These are phyloP conservation scores for Kodamaea alishanica DNA, from an alignment of 1,139 yeast genomes.

Conservation along the genomic window DNA sequence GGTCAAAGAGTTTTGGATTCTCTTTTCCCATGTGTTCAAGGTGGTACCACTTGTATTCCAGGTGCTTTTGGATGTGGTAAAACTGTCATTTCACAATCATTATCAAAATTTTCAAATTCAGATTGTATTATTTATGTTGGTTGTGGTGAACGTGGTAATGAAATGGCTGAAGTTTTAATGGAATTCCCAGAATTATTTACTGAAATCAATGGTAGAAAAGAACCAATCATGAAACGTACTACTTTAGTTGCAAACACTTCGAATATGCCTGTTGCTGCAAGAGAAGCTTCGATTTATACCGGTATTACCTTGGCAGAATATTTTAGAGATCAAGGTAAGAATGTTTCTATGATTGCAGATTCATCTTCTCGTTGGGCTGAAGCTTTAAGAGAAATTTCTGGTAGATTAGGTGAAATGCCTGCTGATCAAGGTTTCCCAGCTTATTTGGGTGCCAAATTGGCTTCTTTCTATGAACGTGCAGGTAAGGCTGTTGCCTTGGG, in stretches of 20 bases:
- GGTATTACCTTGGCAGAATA: constrained; percentile 98
- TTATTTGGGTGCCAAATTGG: constrained; percentile 95
- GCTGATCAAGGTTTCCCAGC: constrained; percentile 99
- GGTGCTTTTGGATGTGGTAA: constrained; percentile 99
- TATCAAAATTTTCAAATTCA: constrained; percentile 95
- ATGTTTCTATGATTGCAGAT: constrained; percentile 99
- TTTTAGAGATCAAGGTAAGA: constrained; percentile 99
- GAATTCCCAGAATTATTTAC: constrained; percentile 97
- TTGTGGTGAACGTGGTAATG: constrained; percentile 95
- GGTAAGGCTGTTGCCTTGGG: constrained; percentile 96
- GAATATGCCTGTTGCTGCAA: constrained; percentile 99
- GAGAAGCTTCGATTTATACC: constrained; percentile 98
- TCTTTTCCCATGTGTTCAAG: constrained; percentile 98
- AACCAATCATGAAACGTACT: constrained; percentile 99
- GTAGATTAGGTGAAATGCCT: constrained; percentile 99
- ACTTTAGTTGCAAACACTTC: constrained; percentile 97
- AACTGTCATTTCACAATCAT: constrained; percentile 96
- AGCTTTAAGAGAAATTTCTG: constrained; percentile 98
- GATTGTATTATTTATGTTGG: constrained; percentile 95
- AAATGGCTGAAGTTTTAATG: constrained; percentile 99
- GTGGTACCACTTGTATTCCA: constrained; percentile 99
- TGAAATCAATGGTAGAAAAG: constrained; percentile 87
- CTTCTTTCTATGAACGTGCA: constrained; percentile 99
- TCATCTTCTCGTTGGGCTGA: constrained; percentile 99
- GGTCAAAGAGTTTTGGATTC: constrained; percentile 99